Percentiles rank a stretch among this genome's conserved stretches.
Evolutionary conservation across 2,329 filamentous ascomycete species (phyloP).

Genomic region (Colletotrichum theobromicola): DNA sequence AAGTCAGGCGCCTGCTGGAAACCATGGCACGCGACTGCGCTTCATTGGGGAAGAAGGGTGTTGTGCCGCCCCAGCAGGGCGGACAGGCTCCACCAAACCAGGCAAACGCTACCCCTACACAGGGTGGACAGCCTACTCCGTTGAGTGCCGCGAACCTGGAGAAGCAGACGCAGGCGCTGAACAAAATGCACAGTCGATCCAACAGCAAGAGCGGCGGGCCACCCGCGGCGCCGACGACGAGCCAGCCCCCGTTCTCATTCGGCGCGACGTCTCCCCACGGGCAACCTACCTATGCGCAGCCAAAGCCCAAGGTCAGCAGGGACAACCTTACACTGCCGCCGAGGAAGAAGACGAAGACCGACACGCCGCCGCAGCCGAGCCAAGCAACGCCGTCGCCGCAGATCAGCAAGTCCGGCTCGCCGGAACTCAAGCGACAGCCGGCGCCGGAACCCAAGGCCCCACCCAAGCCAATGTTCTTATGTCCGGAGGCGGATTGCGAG

Average conservation of each 20-base stretch:
- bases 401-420: conserved; percentile 51
- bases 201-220: conserved; percentile 52
- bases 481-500: conserved; percentile 62
- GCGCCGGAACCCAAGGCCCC: conserved; percentile 28
- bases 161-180: conserved; percentile 55
- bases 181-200: conserved; percentile 50
- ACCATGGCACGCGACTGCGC: conserved; percentile 56
- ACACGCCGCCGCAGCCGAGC: conserved; percentile 40
- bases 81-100: conserved; percentile 28
- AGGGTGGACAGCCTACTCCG: conserved; percentile 28
- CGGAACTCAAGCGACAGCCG: conserved; percentile 45
- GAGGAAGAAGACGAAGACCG: conserved; percentile 60
- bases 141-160: conserved; percentile 55
- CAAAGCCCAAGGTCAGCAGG: conserved; percentile 55
- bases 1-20: conserved; percentile 51
- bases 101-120: conserved; percentile 4
- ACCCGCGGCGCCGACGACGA: conserved; percentile 61
- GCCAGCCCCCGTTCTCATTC: conserved; percentile 62
- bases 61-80: not conserved
- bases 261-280: conserved; percentile 64
- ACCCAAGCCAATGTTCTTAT: conserved; percentile 50
- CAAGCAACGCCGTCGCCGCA: conserved; percentile 54
- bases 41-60: conserved; percentile 31
- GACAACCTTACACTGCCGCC: conserved; percentile 61
- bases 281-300: conserved; percentile 57